Evolutionary conservation across 148 eudicot genomes (phyloP).

Genomic region (Limonium bicolor): DNA sequence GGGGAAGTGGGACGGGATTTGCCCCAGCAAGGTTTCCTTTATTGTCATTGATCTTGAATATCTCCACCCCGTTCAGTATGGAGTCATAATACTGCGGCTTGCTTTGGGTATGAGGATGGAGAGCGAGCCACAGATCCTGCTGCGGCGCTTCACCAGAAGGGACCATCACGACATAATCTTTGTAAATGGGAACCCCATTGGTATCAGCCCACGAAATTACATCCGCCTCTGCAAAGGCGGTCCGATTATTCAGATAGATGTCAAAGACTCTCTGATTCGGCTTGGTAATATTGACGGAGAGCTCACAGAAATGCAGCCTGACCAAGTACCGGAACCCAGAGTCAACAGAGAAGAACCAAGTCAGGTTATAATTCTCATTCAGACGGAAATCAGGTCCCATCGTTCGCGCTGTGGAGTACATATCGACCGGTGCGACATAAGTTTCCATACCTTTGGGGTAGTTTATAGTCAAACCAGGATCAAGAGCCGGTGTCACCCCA

Average conservation of each 20-base stretch:
- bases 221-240: not conserved
- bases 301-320: constrained; percentile 6
- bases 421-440: constrained; percentile 4
- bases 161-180: not conserved
- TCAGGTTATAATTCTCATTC: not conserved
- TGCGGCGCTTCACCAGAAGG: constrained; percentile 12
- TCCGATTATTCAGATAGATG: not conserved
- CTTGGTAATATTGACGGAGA: not conserved
- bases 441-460: not conserved
- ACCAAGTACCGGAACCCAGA: constrained; percentile 3
- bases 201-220: not conserved
- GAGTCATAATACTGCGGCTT: constrained; percentile 41
- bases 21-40: constrained; percentile 66
- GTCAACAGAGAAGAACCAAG: constrained; percentile 9
- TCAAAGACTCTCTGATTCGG: not conserved
- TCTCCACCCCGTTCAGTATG: constrained; percentile 77
- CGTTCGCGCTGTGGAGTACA: not conserved
- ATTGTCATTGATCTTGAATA: constrained; percentile 53
- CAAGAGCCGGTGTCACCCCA: not conserved
- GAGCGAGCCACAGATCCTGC: constrained; percentile 67
- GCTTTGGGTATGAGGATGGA: constrained; percentile 38
- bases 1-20: constrained; percentile 62
- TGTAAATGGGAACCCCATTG: not conserved
- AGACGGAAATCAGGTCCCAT: not conserved
- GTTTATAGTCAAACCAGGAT: not conserved